Percentiles rank a stretch among this genome's conserved stretches.
phyloP scores from a whole-genome alignment of 75 land plant genomes.

The Cunninghamia lanceolata region DNA sequence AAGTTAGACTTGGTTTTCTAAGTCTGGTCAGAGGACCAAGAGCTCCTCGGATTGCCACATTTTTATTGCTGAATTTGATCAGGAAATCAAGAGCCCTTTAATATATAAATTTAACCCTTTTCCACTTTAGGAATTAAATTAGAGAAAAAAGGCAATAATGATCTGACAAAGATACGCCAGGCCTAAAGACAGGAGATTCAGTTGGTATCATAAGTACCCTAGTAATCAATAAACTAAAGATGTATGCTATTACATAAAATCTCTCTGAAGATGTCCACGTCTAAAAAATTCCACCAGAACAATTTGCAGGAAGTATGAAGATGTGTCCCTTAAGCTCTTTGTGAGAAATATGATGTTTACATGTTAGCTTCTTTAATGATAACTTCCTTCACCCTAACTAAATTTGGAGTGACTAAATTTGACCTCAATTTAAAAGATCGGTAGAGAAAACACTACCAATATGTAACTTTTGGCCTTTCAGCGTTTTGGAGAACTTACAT shows the following conservation, averaged over 20 bases:
- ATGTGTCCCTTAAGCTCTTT: background rate
- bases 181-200: background rate
- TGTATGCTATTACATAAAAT: background rate
- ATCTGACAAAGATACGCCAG: background rate
- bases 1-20: background rate
- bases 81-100: background rate
- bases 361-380: background rate
- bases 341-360: background rate
- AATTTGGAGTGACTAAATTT: background rate
- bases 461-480: too few relatives aligned
- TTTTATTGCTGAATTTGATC: too few relatives aligned
- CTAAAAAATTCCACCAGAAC: too few relatives aligned
- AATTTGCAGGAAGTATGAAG: background rate
- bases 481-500: background rate
- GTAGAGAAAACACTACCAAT: too few relatives aligned
- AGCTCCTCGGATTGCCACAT: background rate
- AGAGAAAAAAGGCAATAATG: background rate
- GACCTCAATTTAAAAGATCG: background rate
- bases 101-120: too few relatives aligned
- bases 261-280: background rate
- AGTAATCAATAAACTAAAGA: background rate
- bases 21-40: too few relatives aligned
- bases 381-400: background rate
- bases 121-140: background rate
- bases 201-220: background rate